Evolutionary conservation across 2,329 filamentous ascomycete species (phyloP).

Genomic region (Cladophialophora bantiana): DNA sequence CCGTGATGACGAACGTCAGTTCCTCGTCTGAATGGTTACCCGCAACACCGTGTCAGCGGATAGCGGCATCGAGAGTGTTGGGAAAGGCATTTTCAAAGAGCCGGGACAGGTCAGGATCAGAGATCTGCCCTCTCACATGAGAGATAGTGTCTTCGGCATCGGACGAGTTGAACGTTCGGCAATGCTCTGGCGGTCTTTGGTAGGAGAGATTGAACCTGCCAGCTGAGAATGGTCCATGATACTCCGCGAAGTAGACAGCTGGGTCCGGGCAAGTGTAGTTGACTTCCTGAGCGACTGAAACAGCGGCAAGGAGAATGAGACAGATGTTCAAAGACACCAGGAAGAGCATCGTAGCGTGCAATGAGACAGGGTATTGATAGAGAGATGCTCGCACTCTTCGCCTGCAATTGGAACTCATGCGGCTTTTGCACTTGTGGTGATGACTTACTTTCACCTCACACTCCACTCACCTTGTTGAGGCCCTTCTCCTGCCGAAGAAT

Average conservation of each 20-base stretch:
- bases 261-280: conserved; percentile 15
- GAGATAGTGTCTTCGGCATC: conserved; percentile 17
- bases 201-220: conserved; percentile 16
- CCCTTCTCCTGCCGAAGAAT: no score
- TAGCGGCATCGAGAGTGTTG: conserved; percentile 86
- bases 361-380: not conserved
- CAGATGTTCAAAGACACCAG: not conserved
- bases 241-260: conserved; percentile 1
- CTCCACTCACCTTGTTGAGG: not conserved
- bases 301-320: not conserved
- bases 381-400: not conserved
- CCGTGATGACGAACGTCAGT: conserved; percentile 91
- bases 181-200: conserved; percentile 8
- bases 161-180: conserved; percentile 16
- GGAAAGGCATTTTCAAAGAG: conserved; percentile 96
- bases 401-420: not conserved
- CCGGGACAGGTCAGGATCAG: conserved; percentile 86
- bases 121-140: conserved; percentile 62
- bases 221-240: conserved; percentile 9
- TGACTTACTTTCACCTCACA: not conserved
- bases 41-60: conserved; percentile 81
- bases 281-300: conserved; percentile 3
- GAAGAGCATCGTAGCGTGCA: not conserved
- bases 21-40: conserved; percentile 77
- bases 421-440: not conserved